Conservation (phyloP, 208 protist genomes). For the Novymonas esmeraldas region DNA sequence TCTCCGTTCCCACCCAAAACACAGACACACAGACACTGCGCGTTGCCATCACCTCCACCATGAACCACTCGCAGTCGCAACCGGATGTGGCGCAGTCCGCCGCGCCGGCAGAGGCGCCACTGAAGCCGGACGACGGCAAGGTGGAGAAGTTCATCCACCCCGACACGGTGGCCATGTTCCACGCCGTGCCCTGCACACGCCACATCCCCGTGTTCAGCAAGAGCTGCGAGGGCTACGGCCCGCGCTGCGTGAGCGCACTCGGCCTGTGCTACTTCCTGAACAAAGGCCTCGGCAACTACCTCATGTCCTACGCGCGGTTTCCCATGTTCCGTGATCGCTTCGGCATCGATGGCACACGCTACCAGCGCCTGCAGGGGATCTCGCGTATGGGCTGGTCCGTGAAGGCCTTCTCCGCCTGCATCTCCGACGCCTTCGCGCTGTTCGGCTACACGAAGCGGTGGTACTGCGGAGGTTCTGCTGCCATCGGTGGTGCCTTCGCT, state of each 20-base stretch:
- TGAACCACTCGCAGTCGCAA: too few relatives aligned
- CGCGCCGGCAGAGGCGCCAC: too few relatives aligned
- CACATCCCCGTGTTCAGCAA: constrained; percentile 45
- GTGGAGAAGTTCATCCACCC: too few relatives aligned
- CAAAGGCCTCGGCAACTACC: constrained; percentile 54
- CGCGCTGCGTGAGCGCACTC: constrained; percentile 32
- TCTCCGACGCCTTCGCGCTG: constrained; percentile 56
- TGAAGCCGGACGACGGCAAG: too few relatives aligned
- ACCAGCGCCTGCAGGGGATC: too few relatives aligned
- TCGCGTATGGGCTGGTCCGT: constrained; percentile 73
- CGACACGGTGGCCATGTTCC: not conserved
- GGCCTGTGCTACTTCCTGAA: constrained; percentile 49
- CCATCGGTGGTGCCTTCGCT: constrained; percentile 41
- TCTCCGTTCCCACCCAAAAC: too few relatives aligned
- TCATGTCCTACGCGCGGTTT: constrained; percentile 32
- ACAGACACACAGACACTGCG: too few relatives aligned
- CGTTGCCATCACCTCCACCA: too few relatives aligned
- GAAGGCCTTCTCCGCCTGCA: constrained; percentile 54
- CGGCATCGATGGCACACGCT: too few relatives aligned
- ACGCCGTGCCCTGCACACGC: constrained; percentile 1
- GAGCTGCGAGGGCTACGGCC: constrained; percentile 40
- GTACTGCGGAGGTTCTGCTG: constrained; percentile 47
- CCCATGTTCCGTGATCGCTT: constrained; percentile 53
- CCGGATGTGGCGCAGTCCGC: too few relatives aligned
- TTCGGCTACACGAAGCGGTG: constrained; percentile 77